A percentile compares a stretch with the other conserved stretches of the same genome.
These are phyloP conservation scores for Sisymbrium irio DNA, from an alignment of 345 rosid genomes.

Conservation along the genomic window DNA sequence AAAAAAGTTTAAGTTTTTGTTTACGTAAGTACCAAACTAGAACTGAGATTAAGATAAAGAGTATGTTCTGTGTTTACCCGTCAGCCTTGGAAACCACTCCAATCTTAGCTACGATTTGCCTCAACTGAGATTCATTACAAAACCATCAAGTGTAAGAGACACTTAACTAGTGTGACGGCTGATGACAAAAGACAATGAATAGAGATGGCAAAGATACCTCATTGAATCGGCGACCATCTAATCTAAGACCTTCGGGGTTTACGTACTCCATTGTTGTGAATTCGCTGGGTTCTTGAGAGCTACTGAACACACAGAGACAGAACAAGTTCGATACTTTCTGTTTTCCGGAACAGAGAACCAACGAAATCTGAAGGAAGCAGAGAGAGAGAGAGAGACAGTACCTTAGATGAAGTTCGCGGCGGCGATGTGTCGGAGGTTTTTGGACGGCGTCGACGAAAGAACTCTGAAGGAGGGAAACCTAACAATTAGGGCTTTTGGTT, in stretches of 20 bases:
- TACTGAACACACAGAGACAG: background rate
- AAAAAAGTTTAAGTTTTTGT: background rate
- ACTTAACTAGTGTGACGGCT: background rate
- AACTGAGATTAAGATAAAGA: background rate
- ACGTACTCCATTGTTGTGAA: slow-evolving; percentile 64
- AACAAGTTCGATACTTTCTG: background rate
- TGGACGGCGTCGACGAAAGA: slow-evolving; percentile 23
- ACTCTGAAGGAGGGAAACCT: background rate
- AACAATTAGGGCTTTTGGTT: slow-evolving; percentile 6
- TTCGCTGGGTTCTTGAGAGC: background rate
- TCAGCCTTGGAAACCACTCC: slow-evolving; percentile 77
- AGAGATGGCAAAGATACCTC: slow-evolving; percentile 44
- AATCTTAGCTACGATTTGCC: slow-evolving; percentile 85
- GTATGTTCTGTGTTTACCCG: slow-evolving; percentile 44
- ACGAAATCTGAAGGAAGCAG: background rate
- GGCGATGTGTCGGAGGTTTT: slow-evolving; percentile 11
- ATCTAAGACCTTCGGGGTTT: slow-evolving; percentile 84
- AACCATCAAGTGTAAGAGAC: background rate
- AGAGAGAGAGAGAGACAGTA: background rate
- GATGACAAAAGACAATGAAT: background rate
- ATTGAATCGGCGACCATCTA: slow-evolving; percentile 81
- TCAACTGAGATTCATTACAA: slow-evolving; percentile 51
- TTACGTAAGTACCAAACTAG: background rate
- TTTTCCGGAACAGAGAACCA: background rate
- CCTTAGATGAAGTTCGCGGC: background rate